Percentiles rank a stretch among this genome's conserved stretches.
phyloP scores from a whole-genome alignment of 1,139 yeast genomes.

The Sugiyamaella sp. region DNA sequence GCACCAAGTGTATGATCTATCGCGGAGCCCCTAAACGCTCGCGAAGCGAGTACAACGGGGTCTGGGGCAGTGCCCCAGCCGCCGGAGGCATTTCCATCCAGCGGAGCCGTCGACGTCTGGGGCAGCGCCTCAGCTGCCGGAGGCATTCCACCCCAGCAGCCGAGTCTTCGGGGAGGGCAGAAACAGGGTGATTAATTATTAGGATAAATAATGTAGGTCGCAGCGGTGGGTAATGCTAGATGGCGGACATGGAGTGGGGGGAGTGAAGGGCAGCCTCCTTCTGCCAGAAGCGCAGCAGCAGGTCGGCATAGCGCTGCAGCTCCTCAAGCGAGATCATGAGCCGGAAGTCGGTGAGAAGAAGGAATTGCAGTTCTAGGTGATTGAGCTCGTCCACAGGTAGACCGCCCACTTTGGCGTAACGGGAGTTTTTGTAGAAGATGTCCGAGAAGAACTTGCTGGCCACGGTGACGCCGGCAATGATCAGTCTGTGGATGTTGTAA shows the following conservation, averaged over 20 bases:
- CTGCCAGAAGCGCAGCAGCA: slow-evolving; percentile 79
- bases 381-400: slow-evolving; percentile 91
- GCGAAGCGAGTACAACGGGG: not conserved
- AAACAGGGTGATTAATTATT: not conserved
- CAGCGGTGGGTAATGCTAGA: slow-evolving; percentile 8
- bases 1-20: no score
- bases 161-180: no score
- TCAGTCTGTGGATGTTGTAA: slow-evolving; percentile 89
- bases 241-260: slow-evolving; percentile 13
- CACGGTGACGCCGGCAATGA: slow-evolving; percentile 95
- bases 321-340: slow-evolving; percentile 89
- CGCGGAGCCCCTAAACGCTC: no score
- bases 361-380: slow-evolving; percentile 86
- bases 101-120: no score
- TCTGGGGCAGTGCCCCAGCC: not conserved
- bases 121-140: slow-evolving; percentile 8
- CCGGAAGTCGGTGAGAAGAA: slow-evolving; percentile 80
- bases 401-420: slow-evolving; percentile 98
- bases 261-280: slow-evolving; percentile 26
- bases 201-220: slow-evolving; percentile 9
- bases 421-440: slow-evolving; percentile 90
- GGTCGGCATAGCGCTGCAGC: slow-evolving; percentile 86
- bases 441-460: slow-evolving; percentile 95
- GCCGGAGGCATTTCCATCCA: no score
- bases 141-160: no score